Evolutionary conservation across 176 grass and related monocot genomes (phyloP), one percentile per base, ranked within the genome.

Genomic region (Otatea glauca): DNA sequence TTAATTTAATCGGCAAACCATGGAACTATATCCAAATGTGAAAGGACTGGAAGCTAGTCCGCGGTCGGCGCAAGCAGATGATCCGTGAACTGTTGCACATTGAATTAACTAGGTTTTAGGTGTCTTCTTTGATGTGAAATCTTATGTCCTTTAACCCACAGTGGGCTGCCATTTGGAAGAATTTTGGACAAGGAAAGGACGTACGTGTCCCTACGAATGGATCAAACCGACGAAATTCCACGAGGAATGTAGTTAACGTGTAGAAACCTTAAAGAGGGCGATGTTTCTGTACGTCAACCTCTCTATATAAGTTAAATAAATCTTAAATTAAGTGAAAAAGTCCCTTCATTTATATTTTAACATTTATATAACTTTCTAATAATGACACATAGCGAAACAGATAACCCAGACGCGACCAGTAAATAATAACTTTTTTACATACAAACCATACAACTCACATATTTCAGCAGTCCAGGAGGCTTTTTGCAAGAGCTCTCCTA

Each of bases 21-120:
- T 47, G 49, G 68, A 85, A 61, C 60, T 43, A 71, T 54, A 70
- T 85, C 82, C 88, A 69, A 85, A 79, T 80, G 87, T 61, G 87
- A 80, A 84, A 49, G 87, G 56, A 84, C 35, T 38, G 75, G 32
- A 9, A 63, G 27, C 45, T 5, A 63, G 24, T 50, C 72, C 34
- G 35, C 23, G 37, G 24, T 50, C 72, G 44, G 35, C 23, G 37
- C 20, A 3, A 49, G 18, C 69, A 20, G 68, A 18, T 39, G 60
- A 76, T 68, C n/a, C 29, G 3, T 68, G 39, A 39, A 50, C 79
- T 53, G 65, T 65, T 23, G 32, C 35, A 60, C 65, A 54, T 74
- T 59, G 48, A 58, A 74, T n/a, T 66, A 6, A 21, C 27, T 16
- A 41, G 43, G 27, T 43, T 63, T 50, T 50, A 29, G 63, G 42